Conservation (phyloP, 345 rosid genomes). For the Eucalyptus melliodora region DNA sequence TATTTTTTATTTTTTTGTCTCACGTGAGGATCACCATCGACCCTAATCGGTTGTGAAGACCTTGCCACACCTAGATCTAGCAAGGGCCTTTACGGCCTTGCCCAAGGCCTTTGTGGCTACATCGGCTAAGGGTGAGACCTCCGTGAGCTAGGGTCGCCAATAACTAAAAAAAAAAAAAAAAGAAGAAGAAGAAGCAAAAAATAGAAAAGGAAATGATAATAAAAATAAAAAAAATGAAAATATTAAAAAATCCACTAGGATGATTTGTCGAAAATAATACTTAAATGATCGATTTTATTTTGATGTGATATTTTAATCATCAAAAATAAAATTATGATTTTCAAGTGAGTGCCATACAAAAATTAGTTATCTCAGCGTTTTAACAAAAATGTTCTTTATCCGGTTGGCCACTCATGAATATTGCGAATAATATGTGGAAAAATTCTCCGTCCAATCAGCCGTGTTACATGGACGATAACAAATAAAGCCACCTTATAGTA, state of each 20-base stretch:
- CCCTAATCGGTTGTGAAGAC: too few relatives aligned
- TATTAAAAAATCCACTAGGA: too few relatives aligned
- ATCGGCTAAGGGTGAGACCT: too few relatives aligned
- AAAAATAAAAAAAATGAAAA: too few relatives aligned
- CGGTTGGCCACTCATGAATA: background rate
- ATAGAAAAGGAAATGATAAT: background rate
- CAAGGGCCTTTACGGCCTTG: too few relatives aligned
- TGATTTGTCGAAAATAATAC: too few relatives aligned
- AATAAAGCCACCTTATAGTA: background rate
- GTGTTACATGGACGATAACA: background rate
- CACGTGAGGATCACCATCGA: fast-evolving
- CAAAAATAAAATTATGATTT: fast-evolving
- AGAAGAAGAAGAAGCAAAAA: too few relatives aligned
- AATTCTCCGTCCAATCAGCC: background rate
- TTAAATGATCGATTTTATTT: too few relatives aligned
- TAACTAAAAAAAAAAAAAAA: too few relatives aligned
- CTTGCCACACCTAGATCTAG: background rate
- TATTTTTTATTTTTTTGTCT: too few relatives aligned
- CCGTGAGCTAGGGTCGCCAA: fast-evolving
- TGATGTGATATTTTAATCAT: background rate
- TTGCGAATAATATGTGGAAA: background rate
- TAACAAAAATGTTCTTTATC: too few relatives aligned
- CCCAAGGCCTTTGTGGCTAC: too few relatives aligned
- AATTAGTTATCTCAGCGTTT: fast-evolving
- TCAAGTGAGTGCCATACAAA: fast-evolving